Conservation (phyloP, 331 rosid genomes). For the Spiraea crenata region DNA sequence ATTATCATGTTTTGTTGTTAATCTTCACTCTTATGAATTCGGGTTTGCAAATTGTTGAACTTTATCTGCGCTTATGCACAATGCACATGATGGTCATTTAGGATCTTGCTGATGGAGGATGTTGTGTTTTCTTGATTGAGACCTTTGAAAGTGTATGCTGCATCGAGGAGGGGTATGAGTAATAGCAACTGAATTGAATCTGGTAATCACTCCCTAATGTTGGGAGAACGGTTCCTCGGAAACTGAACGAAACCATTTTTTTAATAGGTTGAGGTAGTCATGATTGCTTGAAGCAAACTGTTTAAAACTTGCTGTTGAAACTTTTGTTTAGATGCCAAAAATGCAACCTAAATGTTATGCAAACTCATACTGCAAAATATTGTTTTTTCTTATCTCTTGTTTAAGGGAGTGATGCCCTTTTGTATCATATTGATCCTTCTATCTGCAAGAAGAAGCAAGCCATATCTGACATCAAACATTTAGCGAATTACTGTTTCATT, state of each 20-base stretch:
- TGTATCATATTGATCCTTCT: neutral
- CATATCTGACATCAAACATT: no score
- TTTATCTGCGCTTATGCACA: neutral
- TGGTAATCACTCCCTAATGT: neutral
- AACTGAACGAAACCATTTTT: neutral
- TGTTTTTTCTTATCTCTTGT: no score
- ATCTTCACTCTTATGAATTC: neutral
- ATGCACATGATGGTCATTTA: neutral
- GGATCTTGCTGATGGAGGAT: neutral
- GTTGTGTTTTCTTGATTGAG: neutral
- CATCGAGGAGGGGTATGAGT: conserved; percentile 1
- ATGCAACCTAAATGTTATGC: no score
- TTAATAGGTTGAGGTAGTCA: neutral
- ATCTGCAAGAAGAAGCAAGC: neutral
- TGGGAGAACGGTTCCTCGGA: neutral
- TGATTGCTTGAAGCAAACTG: neutral
- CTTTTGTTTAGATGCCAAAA: no score
- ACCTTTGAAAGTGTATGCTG: neutral
- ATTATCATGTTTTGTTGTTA: neutral
- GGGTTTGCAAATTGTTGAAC: neutral
- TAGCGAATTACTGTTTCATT: neutral
- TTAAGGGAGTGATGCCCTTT: neutral
- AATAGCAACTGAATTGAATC: neutral
- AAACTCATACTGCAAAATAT: no score
- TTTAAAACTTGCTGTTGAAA: neutral